Evolutionary conservation across 2,329 filamentous ascomycete genomes (phyloP).

Genomic region (Exophiala spinifera): DNA sequence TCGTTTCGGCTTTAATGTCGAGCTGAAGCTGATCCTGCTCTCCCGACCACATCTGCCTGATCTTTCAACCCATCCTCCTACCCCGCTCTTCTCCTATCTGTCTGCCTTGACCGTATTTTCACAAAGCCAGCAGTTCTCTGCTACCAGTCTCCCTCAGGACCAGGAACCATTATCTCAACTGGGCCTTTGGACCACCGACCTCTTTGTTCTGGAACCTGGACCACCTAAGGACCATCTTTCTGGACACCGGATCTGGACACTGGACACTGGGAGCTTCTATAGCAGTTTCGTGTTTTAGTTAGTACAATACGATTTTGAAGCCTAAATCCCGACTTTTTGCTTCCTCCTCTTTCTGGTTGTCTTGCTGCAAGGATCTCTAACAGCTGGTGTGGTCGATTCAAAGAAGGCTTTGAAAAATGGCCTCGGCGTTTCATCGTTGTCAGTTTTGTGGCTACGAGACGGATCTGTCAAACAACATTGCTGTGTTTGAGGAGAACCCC

Average conservation of each 20-base stretch:
- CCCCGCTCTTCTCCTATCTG: slow-evolving; percentile 19
- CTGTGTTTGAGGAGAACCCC: slow-evolving; percentile 38
- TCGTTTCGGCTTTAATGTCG: slow-evolving; percentile 28
- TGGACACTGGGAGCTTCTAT: slow-evolving; percentile 26
- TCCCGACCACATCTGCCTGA: slow-evolving; percentile 4
- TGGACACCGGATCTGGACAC: slow-evolving; percentile 20
- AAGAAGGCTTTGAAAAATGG: slow-evolving; percentile 32
- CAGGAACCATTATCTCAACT: slow-evolving; percentile 8
- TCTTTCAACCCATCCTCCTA: slow-evolving; percentile 16
- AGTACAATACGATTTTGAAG: slow-evolving; percentile 29
- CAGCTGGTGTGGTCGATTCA: slow-evolving; percentile 15
- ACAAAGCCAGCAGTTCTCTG: slow-evolving; percentile 11
- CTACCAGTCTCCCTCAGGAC: slow-evolving; percentile 4
- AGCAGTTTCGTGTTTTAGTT: slow-evolving; percentile 29
- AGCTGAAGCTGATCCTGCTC: slow-evolving; percentile 25
- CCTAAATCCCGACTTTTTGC: slow-evolving; percentile 29
- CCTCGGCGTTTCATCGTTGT: slow-evolving; percentile 40
- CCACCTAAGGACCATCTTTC: background rate
- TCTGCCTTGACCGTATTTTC: slow-evolving; percentile 15
- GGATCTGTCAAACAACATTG: slow-evolving; percentile 36
- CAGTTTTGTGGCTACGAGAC: slow-evolving; percentile 39
- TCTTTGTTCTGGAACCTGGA: slow-evolving; percentile 18
- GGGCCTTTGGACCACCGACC: slow-evolving; percentile 4
- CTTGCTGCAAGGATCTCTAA: slow-evolving; percentile 24
- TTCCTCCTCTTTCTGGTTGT: slow-evolving; percentile 24